Conservation (phyloP, 495 filamentous ascomycete genomes). For the Trichoderma virens region DNA sequence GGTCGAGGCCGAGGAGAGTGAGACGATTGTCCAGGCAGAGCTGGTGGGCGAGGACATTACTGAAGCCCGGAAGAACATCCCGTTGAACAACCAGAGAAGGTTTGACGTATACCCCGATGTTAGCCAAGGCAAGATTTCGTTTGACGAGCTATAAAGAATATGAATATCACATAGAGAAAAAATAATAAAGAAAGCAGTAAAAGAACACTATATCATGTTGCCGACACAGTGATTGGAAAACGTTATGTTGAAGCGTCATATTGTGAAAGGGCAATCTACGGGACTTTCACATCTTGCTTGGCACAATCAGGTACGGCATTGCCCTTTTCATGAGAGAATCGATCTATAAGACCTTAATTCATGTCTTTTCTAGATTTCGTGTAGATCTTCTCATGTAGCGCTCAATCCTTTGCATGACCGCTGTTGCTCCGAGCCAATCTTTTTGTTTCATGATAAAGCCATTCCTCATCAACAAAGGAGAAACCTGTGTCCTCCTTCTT, state of each 20-base stretch:
- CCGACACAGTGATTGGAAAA: no score
- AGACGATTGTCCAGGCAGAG: slow-evolving; percentile 70
- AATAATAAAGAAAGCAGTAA: not conserved
- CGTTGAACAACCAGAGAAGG: slow-evolving; percentile 73
- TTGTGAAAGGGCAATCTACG: no score
- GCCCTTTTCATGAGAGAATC: not conserved
- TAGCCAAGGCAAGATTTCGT: slow-evolving; percentile 38
- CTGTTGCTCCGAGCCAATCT: not conserved
- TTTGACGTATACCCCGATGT: slow-evolving; percentile 98
- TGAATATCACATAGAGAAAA: not conserved
- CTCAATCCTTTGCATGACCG: not conserved
- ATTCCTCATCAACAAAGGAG: not conserved
- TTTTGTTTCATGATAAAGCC: not conserved
- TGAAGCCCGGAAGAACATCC: slow-evolving; percentile 74
- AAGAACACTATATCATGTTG: not conserved
- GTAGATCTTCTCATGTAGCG: not conserved
- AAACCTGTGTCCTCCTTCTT: not conserved
- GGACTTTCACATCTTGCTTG: no score
- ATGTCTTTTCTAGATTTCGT: not conserved
- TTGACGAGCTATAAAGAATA: slow-evolving; percentile 16
- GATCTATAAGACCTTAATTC: not conserved
- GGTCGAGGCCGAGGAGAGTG: slow-evolving; percentile 61
- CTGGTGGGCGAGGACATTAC: slow-evolving; percentile 64
- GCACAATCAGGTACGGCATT: no score
- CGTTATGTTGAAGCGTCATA: no score